Evolutionary conservation across 2,329 filamentous ascomycete genomes (phyloP).

Genomic region (Xylariaceae sp.): DNA sequence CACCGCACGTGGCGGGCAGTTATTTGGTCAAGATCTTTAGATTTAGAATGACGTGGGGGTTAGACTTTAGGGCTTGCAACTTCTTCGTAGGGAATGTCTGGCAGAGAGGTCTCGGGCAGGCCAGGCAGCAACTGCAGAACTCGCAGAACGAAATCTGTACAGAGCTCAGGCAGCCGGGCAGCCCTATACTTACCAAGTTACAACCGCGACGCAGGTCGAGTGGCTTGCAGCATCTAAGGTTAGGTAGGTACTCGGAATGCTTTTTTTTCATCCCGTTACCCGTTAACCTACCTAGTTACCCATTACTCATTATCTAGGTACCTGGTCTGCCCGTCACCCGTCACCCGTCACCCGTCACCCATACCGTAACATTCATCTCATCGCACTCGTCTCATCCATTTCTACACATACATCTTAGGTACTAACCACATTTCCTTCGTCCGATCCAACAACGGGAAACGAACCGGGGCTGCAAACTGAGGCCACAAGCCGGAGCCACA

Average conservation of each 20-base stretch:
- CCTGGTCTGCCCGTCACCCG: neutral
- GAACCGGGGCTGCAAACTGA: too few relatives aligned
- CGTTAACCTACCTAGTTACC: neutral
- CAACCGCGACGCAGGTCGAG: neutral
- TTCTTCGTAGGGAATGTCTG: neutral
- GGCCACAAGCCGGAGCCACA: neutral
- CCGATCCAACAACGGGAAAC: too few relatives aligned
- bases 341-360: too few relatives aligned
- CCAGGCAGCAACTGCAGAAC: too few relatives aligned
- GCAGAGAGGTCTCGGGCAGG: too few relatives aligned
- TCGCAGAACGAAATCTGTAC: neutral
- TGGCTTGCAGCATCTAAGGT: neutral
- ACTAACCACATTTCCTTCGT: too few relatives aligned
- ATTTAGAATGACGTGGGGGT: conserved; percentile 6
- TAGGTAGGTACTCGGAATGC: too few relatives aligned
- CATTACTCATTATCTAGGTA: neutral
- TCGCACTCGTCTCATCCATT: too few relatives aligned
- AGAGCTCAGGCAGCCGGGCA: neutral
- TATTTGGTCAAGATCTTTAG: conserved; percentile 3
- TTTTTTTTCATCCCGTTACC: neutral
- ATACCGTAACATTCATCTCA: too few relatives aligned
- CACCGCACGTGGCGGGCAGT: conserved; percentile 8
- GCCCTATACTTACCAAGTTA: too few relatives aligned
- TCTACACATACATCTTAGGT: too few relatives aligned
- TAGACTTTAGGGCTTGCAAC: neutral